Evolutionary conservation across 2,329 filamentous ascomycete species (phyloP).

Genomic region (Chaetomiaceae sp.): DNA sequence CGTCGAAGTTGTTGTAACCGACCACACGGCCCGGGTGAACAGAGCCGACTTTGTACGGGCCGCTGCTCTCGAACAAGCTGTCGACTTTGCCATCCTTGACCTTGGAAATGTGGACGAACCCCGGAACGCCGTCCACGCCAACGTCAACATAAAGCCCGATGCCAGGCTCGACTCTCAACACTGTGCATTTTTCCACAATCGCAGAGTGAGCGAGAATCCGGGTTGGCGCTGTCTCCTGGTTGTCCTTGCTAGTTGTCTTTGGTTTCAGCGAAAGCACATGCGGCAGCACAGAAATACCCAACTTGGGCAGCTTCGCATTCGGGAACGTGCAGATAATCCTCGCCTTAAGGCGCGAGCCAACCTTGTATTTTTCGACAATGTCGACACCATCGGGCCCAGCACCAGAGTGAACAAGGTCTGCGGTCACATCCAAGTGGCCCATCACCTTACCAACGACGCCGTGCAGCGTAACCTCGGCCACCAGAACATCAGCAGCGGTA

Average conservation of each 20-base stretch:
- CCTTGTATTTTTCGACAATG: slow-evolving; percentile 72
- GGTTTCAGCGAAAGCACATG: slow-evolving; percentile 65
- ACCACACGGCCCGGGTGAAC: slow-evolving; percentile 77
- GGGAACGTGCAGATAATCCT: slow-evolving; percentile 87
- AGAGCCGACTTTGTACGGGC: slow-evolving; percentile 72
- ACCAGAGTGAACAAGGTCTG: slow-evolving; percentile 86
- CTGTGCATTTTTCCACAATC: slow-evolving; percentile 70
- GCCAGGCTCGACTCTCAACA: slow-evolving; percentile 73
- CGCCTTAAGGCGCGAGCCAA: slow-evolving; percentile 78
- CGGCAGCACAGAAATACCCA: slow-evolving; percentile 85
- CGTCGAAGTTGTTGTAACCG: slow-evolving; percentile 83
- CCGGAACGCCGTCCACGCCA: slow-evolving; percentile 62
- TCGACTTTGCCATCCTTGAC: slow-evolving; percentile 89
- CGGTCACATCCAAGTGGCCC: slow-evolving; percentile 84
- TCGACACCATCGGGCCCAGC: slow-evolving; percentile 64
- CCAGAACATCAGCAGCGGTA: slow-evolving; percentile 78
- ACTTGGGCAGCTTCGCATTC: slow-evolving; percentile 69
- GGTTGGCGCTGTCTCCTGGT: slow-evolving; percentile 45
- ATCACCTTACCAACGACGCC: slow-evolving; percentile 89
- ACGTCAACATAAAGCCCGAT: slow-evolving; percentile 79
- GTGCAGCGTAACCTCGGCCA: slow-evolving; percentile 68
- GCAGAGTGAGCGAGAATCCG: slow-evolving; percentile 66
- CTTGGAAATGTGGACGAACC: slow-evolving; percentile 92
- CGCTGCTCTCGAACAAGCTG: slow-evolving; percentile 68
- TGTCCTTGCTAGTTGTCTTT: slow-evolving; percentile 42